Base-by-base conservation (phyloP, 1,284 basidiomycete genomes). In the Leccinum holopus region DNA sequence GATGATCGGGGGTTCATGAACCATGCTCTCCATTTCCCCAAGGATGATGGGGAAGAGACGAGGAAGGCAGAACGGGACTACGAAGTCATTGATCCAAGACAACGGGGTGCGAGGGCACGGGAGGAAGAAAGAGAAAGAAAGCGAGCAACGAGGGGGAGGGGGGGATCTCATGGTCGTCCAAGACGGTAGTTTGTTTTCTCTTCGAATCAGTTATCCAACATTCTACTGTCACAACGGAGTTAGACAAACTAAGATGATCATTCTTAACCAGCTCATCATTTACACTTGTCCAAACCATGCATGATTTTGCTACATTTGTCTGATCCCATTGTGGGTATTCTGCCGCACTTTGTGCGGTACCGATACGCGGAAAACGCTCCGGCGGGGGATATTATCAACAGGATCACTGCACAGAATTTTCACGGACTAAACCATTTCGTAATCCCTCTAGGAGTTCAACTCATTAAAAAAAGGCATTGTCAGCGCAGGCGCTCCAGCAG, bases 61-160 rank as follows among this genome's bases (percentile, higher is more conserved):
- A 76, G 80, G 62, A 89, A 95, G 73, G 94, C 94, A 0, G 92
- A 95, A 75, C 81, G 92, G 56, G 94, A 96, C 68, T 96, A 95
- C 70, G 91, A 94, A 73, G 94, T 96, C 55, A 93, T 93, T 69
- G 91, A 93, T 72, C 91, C 91, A 0, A 77, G 91, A 65, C 82
- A 84, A 61, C 77, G 91, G 59, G 81, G 86, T 55, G 89, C 88
- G 18, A 79, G 84, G 53, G 91, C 91, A 30, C 84, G 79, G 68
- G 87, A 91, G 70, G 90, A 92, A 70, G 90, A 91, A 69, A 80
- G 80, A 67, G 88, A 90, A 63, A 77, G 86, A 68, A 90, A 86
- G 67, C 79, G 79, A 51, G 71, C 74, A 61, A 80, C 66, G 8
- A 72, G 60, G 41, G 72, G 65, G 16, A 74, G 59, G 58, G 64